Evolutionary conservation across 495 filamentous ascomycete genomes (phyloP).

Genomic region (Tuber aestivum): DNA sequence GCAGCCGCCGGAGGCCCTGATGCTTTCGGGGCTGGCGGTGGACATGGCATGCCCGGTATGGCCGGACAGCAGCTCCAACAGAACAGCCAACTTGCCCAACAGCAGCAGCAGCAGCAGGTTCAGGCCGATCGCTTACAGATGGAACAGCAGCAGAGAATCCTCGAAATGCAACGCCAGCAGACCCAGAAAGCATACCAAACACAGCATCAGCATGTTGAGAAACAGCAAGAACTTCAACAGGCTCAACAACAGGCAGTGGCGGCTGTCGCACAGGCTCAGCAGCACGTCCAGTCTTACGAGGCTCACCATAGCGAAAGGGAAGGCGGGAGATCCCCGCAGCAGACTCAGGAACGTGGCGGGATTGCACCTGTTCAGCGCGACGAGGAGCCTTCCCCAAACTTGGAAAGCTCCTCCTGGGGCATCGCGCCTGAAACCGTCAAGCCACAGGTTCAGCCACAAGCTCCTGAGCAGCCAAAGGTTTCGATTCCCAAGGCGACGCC

Average conservation of each 20-base stretch:
- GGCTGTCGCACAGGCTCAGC: conserved; percentile 33
- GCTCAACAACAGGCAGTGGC: conserved; percentile 54
- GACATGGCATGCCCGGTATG: conserved; percentile 32
- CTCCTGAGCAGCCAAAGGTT: conserved; percentile 27
- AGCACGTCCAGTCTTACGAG: conserved; percentile 40
- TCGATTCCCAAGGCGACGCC: conserved; percentile 28
- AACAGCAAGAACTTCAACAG: conserved; percentile 53
- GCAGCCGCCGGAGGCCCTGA: conserved; percentile 37
- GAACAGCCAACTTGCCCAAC: conserved; percentile 47
- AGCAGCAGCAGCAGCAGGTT: conserved; percentile 58
- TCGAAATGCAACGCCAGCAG: conserved; percentile 44
- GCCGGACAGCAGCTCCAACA: conserved; percentile 40
- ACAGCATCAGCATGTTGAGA: conserved; percentile 53
- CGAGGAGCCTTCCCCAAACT: neutral
- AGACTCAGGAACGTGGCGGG: conserved; percentile 26
- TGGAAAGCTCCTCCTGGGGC: neutral
- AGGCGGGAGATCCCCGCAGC: conserved; percentile 33
- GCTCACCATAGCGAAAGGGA: conserved; percentile 22
- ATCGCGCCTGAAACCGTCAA: neutral
- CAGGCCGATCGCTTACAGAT: conserved; percentile 38
- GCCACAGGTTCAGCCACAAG: conserved; percentile 24
- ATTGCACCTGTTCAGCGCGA: neutral
- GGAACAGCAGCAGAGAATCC: conserved; percentile 48
- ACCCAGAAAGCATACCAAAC: conserved; percentile 46
- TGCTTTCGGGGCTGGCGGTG: conserved; percentile 24